Conservation (phyloP, 257 asterid species). For the Solanum paucissectum region DNA sequence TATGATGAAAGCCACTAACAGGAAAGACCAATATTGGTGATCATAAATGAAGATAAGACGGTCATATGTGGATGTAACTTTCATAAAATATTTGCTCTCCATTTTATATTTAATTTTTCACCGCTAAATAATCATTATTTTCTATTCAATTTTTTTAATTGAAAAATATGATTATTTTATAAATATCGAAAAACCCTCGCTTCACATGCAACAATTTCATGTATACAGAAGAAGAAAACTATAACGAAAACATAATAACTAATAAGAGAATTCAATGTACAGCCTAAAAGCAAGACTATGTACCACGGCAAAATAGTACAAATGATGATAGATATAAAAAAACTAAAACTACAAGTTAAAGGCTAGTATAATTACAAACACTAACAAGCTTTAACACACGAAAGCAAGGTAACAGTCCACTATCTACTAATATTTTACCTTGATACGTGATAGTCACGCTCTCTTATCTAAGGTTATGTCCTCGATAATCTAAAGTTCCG, state of each 20-base stretch:
- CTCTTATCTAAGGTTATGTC: background rate
- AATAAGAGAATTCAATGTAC: background rate
- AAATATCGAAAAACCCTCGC: no score
- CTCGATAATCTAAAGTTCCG: no score
- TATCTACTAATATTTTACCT: background rate
- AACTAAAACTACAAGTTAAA: background rate
- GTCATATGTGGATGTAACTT: slow-evolving; percentile 57
- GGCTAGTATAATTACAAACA: no score
- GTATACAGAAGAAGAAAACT: background rate
- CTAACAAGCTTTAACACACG: background rate
- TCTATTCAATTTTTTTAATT: no score
- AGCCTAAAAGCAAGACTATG: background rate
- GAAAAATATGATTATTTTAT: background rate
- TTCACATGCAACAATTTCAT: background rate
- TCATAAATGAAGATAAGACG: background rate
- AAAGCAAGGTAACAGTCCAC: background rate
- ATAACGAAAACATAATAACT: background rate
- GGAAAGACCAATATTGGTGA: background rate
- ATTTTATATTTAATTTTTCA: background rate
- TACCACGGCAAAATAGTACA: background rate
- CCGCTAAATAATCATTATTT: background rate
- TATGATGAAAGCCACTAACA: slow-evolving; percentile 42
- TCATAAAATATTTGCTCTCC: slow-evolving; percentile 12
- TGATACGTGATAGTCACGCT: background rate
- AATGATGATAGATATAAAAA: no score